These are phyloP conservation scores for Seiridium cupressi DNA, from an alignment of 2,329 filamentous ascomycete genomes.

Conservation along the genomic window DNA sequence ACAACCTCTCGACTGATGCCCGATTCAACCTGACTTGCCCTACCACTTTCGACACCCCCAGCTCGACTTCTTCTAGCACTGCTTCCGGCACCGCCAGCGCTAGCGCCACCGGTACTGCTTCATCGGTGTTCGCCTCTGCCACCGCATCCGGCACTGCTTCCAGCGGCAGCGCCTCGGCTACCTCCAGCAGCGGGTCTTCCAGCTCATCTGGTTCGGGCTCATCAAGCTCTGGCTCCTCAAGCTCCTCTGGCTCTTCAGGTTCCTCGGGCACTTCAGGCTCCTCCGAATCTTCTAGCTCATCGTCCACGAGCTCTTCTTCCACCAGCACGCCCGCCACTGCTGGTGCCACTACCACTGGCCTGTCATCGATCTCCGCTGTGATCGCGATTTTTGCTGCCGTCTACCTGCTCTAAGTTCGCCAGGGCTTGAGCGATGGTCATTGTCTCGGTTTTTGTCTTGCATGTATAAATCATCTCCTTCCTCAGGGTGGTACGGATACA, in stretches of 20 bases:
- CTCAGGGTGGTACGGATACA: neutral
- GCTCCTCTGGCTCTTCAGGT: conserved; percentile 6
- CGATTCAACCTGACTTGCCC: conserved; percentile 55
- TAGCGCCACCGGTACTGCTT: conserved; percentile 13
- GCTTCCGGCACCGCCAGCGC: conserved; percentile 15
- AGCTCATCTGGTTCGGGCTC: conserved; percentile 12
- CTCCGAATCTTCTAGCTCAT: conserved; percentile 11
- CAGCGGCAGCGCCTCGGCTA: conserved; percentile 13
- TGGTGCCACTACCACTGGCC: neutral
- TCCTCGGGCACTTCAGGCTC: neutral
- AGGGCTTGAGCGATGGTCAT: neutral
- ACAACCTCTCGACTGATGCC: conserved; percentile 49
- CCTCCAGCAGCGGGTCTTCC: conserved; percentile 3
- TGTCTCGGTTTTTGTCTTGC: neutral
- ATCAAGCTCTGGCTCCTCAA: conserved; percentile 14
- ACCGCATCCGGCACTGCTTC: neutral
- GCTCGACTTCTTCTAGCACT: conserved; percentile 16
- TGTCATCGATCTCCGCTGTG: conserved; percentile 6
- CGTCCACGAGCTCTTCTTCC: conserved; percentile 9
- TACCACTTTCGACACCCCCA: conserved; percentile 34
- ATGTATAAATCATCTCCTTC: neutral
- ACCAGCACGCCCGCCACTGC: conserved; percentile 10
- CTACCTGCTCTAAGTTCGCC: neutral
- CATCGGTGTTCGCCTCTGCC: conserved; percentile 4
- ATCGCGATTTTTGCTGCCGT: neutral